Evolutionary conservation across 495 filamentous ascomycete genomes (phyloP).

Genomic region (Neurospora sp.): DNA sequence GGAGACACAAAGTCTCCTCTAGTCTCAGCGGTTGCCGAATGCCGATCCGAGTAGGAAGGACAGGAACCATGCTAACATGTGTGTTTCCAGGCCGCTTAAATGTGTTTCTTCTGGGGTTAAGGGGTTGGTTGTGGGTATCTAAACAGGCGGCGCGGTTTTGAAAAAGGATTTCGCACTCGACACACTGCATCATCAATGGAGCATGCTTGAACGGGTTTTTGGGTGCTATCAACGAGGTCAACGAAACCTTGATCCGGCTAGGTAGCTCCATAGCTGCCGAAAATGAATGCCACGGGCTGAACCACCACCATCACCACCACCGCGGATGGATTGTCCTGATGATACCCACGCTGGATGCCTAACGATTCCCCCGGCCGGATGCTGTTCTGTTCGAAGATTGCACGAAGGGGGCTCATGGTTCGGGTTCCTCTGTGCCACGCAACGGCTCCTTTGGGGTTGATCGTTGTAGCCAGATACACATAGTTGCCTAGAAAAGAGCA

Average conservation of each 20-base stretch:
- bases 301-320: slow-evolving; percentile 5
- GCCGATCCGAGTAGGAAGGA: neutral
- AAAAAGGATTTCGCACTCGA: slow-evolving; percentile 26
- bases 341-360: neutral
- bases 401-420: neutral
- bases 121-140: slow-evolving; percentile 23
- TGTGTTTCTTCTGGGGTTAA: slow-evolving; percentile 14
- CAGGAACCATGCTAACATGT: slow-evolving; percentile 13
- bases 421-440: neutral
- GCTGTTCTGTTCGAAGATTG: neutral
- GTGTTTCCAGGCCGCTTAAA: slow-evolving; percentile 17
- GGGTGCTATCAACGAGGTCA: slow-evolving; percentile 27
- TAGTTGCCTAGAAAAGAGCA: neutral
- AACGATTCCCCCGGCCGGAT: neutral
- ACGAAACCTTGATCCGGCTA: slow-evolving; percentile 25
- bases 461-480: neutral
- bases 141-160: slow-evolving; percentile 24
- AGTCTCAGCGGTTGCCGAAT: neutral
- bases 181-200: slow-evolving; percentile 28
- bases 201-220: slow-evolving; percentile 25
- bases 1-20: neutral
- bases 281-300: slow-evolving; percentile 24
- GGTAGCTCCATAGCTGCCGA: slow-evolving; percentile 28
- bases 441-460: neutral
- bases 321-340: neutral